These are phyloP conservation scores for Backusella sp. DNA, from an alignment of 192 early-diverging fungal genomes.

Conservation along the genomic window DNA sequence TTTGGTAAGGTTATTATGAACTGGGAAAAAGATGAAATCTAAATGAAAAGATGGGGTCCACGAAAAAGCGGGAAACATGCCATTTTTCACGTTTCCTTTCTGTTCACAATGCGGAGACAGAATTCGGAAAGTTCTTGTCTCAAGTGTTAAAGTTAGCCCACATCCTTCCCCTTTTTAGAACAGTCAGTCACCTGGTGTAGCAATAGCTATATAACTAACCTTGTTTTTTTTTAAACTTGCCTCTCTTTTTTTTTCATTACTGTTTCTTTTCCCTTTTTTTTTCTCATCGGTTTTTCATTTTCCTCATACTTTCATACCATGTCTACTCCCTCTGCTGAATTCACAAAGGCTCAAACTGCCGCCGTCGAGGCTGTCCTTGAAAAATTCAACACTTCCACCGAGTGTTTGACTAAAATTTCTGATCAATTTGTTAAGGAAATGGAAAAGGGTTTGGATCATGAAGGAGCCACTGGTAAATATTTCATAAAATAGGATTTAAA, in stretches of 20 bases:
- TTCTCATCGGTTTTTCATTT: background rate
- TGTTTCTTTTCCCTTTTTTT: background rate
- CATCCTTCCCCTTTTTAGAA: background rate
- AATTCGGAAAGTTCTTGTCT: constrained; percentile 4
- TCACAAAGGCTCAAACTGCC: background rate
- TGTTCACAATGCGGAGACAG: background rate
- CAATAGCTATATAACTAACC: constrained; percentile 1
- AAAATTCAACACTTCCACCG: constrained; percentile 5
- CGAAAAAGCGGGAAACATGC: constrained; percentile 10
- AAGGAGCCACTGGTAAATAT: constrained; percentile 22
- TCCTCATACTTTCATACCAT: background rate
- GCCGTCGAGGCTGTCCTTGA: background rate
- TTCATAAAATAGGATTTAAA: background rate
- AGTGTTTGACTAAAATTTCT: constrained; percentile 14
- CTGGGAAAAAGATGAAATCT: background rate
- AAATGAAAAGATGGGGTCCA: constrained; percentile 8
- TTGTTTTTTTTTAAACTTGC: background rate
- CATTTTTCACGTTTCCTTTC: constrained; percentile 7
- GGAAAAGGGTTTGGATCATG: constrained; percentile 28
- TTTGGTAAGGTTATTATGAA: background rate
- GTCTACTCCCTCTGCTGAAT: background rate
- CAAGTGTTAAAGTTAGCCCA: background rate
- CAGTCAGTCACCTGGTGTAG: constrained; percentile 6
- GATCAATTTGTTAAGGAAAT: constrained; percentile 33
- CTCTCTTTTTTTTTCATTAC: background rate